Evolutionary conservation across 2,329 filamentous ascomycete species (phyloP).

Genomic region (Amylocarpus encephaloides): DNA sequence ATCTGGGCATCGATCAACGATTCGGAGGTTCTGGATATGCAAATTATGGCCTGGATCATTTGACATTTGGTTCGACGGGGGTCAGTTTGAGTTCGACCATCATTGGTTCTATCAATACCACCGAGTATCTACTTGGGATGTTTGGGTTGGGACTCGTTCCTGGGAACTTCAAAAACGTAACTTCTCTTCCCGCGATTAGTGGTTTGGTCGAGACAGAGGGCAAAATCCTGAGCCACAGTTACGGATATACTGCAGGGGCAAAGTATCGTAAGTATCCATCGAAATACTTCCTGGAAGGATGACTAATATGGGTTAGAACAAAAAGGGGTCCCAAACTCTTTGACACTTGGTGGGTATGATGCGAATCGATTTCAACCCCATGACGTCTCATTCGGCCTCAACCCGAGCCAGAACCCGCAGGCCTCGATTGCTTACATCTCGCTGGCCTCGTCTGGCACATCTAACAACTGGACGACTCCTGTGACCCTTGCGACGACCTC

Average conservation of each 20-base stretch:
- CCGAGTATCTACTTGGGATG: slow-evolving; percentile 47
- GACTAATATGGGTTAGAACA: slow-evolving; percentile 32
- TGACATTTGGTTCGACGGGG: slow-evolving; percentile 26
- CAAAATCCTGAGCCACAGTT: slow-evolving; percentile 64
- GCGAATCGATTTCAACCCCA: slow-evolving; percentile 54
- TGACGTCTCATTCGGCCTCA: slow-evolving; percentile 51
- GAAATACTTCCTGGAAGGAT: not conserved
- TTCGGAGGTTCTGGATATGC: slow-evolving; percentile 56
- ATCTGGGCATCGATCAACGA: slow-evolving; percentile 51
- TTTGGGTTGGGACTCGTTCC: slow-evolving; percentile 51
- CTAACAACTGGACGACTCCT: slow-evolving; percentile 49
- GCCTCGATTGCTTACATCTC: slow-evolving; percentile 22
- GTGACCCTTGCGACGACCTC: slow-evolving; percentile 17
- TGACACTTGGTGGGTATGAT: slow-evolving; percentile 69
- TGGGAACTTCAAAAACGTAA: slow-evolving; percentile 44
- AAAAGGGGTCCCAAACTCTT: slow-evolving; percentile 44
- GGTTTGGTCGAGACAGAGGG: slow-evolving; percentile 53
- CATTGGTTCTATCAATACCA: slow-evolving; percentile 47
- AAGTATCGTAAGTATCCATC: slow-evolving; percentile 51
- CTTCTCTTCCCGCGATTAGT: slow-evolving; percentile 46
- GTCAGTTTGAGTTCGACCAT: slow-evolving; percentile 35
- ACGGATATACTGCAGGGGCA: slow-evolving; percentile 71
- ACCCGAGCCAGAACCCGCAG: slow-evolving; percentile 41
- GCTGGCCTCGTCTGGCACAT: slow-evolving; percentile 28
- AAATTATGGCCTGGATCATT: slow-evolving; percentile 51